Base-by-base conservation (phyloP, 2,329 filamentous ascomycete genomes). In the Chalaropsis thielavioides region DNA sequence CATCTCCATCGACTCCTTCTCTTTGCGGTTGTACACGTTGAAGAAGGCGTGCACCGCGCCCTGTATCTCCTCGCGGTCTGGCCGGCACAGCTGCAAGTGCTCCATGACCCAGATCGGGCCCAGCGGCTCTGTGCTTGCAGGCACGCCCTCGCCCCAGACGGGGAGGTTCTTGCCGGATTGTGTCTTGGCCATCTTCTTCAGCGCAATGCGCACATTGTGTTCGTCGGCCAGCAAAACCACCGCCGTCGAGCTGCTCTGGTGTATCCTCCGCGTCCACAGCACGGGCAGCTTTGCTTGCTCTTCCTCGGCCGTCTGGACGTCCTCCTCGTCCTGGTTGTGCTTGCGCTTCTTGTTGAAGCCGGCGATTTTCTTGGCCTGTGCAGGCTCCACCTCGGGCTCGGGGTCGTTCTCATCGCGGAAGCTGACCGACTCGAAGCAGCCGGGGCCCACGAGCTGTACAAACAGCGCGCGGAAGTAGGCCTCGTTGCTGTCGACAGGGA, bases 151-250 rank as follows among this genome's bases (percentile, higher is more conserved):
- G 2, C 84, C 87, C 91, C 91, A 96, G 11, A 80, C 72, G 0
- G 90, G 82, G 60, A 80, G 81, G 40, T 79, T 81, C 46, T 82
- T 83, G 10, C 62, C 62, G 72, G 83, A 84, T 69, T 78, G 76
- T 13, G 79, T 79, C 72, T 86, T 86, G 11, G 81, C 80, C 15
- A 83, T 77, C n/a, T 88, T 89, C 75, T 89, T 95, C 65, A 95
- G 74, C 8, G 88, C 88, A 2, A 85, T 77, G 68, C 90, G 85
- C 63, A 89, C 87, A 71, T 88, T 92, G 71, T 86, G 83, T 68
- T 84, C 83, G 73, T 99, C 94, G 58, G 92, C 90, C 68, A 97
- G 87, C 5, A 92, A 77, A 0, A 92, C 87, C 0, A 96, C 80
- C 0, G 90, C 92, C 2, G 88, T 88, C 68, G 87, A 83, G 19